phyloP scores from a whole-genome alignment of 306 rosid species.

The Casuarina cunninghamiana region DNA sequence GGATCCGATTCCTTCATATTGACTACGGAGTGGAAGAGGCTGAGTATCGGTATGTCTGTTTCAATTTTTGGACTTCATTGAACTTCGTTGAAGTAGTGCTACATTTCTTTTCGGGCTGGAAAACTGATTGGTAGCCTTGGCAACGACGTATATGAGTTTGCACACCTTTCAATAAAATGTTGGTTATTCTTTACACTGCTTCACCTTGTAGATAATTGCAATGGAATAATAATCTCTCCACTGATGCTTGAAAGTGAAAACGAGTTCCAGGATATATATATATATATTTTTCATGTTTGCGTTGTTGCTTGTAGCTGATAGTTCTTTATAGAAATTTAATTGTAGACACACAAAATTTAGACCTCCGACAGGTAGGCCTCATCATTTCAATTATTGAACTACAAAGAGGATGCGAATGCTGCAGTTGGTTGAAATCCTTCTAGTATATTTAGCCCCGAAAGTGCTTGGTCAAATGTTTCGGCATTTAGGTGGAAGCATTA shows the following conservation, averaged over 20 bases:
- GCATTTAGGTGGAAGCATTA: background rate
- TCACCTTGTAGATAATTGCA: background rate
- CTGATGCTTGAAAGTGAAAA: background rate
- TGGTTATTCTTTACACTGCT: background rate
- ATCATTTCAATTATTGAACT: background rate
- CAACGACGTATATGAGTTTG: background rate
- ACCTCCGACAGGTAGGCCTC: background rate
- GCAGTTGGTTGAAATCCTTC: background rate
- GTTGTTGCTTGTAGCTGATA: background rate
- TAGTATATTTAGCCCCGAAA: background rate
- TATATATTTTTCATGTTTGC: background rate
- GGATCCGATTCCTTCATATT: conserved; percentile 69
- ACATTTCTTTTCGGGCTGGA: background rate
- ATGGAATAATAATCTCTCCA: background rate
- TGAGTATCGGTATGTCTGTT: conserved; percentile 75
- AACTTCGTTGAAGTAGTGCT: background rate
- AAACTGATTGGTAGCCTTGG: background rate
- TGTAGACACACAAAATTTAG: background rate
- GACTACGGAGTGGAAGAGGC: conserved; percentile 68
- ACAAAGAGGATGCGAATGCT: background rate
- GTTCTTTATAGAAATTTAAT: background rate
- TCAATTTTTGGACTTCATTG: background rate
- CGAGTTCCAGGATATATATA: background rate
- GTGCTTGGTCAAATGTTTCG: background rate
- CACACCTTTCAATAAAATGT: background rate